phyloP scores from a whole-genome alignment of 441 rosid genomes.

The Lepidium campestre region DNA sequence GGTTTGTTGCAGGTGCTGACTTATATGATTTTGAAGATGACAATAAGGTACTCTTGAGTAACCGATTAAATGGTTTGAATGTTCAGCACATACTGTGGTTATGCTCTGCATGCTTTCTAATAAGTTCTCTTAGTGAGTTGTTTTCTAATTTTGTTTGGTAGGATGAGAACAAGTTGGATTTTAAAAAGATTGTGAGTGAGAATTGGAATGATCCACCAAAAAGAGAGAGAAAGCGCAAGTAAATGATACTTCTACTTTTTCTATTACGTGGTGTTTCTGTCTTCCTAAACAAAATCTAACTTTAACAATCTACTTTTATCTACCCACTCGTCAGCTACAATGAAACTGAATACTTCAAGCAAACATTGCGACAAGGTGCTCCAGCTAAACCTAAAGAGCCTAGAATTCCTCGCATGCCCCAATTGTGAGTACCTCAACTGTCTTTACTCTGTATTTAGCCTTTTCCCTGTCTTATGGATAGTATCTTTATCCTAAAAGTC shows the following conservation, averaged over 20 bases:
- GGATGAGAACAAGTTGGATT: conserved; percentile 95
- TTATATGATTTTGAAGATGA: conserved; percentile 17
- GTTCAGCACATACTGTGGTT: background rate
- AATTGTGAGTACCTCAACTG: conserved; percentile 51
- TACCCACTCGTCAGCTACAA: conserved; percentile 60
- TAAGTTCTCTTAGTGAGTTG: background rate
- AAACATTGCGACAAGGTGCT: conserved; percentile 96
- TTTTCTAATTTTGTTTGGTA: background rate
- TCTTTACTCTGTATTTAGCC: conserved; percentile 2
- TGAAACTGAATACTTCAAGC: conserved; percentile 94
- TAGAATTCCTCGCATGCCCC: conserved; percentile 99
- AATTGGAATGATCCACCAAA: conserved; percentile 99
- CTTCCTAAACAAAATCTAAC: conserved; percentile 2
- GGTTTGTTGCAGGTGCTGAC: conserved; percentile 68
- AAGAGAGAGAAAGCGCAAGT: conserved; percentile 99
- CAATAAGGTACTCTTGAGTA: conserved; percentile 14
- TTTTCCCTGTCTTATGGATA: background rate
- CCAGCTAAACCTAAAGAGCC: conserved; percentile 96
- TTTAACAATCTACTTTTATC: conserved; percentile 7
- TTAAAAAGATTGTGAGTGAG: conserved; percentile 92
- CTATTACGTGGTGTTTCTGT: conserved; percentile 4
- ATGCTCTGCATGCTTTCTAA: background rate
- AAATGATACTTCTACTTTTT: conserved; percentile 19
- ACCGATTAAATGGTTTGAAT: background rate
- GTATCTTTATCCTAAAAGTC: background rate